Evolutionary conservation across 2,329 filamentous ascomycete species (phyloP), one percentile per base, ranked within the genome.

Genomic region (Apiospora pterosperma): DNA sequence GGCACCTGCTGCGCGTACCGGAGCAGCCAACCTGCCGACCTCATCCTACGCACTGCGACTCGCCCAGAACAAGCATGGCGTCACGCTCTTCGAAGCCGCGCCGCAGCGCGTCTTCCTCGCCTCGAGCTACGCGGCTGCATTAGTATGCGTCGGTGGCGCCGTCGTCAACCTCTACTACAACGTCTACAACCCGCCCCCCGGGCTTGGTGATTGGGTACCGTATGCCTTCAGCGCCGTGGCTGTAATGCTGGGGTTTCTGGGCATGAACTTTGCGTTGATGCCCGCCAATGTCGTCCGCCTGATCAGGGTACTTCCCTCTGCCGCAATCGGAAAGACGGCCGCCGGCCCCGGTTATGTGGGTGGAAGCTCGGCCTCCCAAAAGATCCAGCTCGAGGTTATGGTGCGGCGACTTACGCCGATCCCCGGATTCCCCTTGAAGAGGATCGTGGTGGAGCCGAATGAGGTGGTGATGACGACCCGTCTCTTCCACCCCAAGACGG

Each of bases 21-120:
- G 58, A 23, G 58, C n/a, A 14, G 58, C 16, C 28, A 55, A 16
- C 48, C 21, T 25, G 76, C 69, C 63, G 69, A 70, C 72, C 81
- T 78, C 70, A 80, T 77, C 63, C 61, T 63, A 84, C 76, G 81
- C 82, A 70, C 82, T 83, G 66, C 83, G 81, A 65, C 81, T 92
- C 41, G 84, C 86, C 16, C 78, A 80, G 65, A 85, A 86, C 67
- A 72, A 81, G n/a, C 77, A 81, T 1, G 81, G 85, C 5, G 87
- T 89, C 8, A 76, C 85, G 3, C 80, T 92, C 52, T 92, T 91
- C 79, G 81, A 89, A 70, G 84, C 85, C 1, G 87, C 87, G 16
- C 87, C 88, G 1, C 88, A 91, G 71, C 84, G 84, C 64, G 82
- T 83, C 76, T 90, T 88, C 75, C 82, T 90, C 67, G 73, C 85